Conservation (phyloP, 2,329 filamentous ascomycete species). For the Pseudogymnoascus sp. region DNA sequence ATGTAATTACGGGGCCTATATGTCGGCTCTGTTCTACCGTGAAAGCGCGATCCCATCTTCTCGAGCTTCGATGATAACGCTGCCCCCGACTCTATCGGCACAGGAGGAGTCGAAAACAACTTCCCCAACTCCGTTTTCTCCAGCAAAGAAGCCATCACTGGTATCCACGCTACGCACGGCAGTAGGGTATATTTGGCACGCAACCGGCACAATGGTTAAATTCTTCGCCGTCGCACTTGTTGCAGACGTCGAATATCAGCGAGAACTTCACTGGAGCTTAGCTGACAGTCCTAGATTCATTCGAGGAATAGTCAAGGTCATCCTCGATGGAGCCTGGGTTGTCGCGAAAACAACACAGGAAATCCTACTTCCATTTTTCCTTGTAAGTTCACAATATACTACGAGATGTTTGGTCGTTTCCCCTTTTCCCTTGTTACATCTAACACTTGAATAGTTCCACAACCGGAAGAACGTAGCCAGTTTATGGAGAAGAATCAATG, state of each 20-base stretch:
- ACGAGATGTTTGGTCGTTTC: background rate
- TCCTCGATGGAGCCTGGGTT: conserved; percentile 19
- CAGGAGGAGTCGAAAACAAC: no score
- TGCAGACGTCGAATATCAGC: conserved; percentile 37
- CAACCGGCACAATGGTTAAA: conserved; percentile 22
- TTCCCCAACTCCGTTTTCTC: no score
- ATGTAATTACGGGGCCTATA: conserved; percentile 39
- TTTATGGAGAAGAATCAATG: conserved; percentile 41
- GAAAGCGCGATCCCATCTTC: background rate
- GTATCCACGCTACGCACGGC: no score
- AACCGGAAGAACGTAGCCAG: conserved; percentile 38
- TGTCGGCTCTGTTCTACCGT: conserved; percentile 15
- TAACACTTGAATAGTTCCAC: conserved; percentile 30
- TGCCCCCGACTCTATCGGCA: background rate
- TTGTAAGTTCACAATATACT: background rate
- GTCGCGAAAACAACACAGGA: conserved; percentile 14
- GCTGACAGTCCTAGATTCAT: background rate
- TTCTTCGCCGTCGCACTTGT: conserved; percentile 36
- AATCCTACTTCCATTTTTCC: conserved; percentile 14
- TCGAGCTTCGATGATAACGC: background rate
- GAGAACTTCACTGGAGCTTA: conserved; percentile 33
- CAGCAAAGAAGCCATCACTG: no score
- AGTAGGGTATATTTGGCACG: background rate
- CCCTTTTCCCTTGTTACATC: no score
- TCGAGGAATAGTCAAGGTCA: conserved; percentile 30